Evolutionary conservation across 768 basidiomycete genomes (phyloP).

Genomic region (Russula dissimulans): DNA sequence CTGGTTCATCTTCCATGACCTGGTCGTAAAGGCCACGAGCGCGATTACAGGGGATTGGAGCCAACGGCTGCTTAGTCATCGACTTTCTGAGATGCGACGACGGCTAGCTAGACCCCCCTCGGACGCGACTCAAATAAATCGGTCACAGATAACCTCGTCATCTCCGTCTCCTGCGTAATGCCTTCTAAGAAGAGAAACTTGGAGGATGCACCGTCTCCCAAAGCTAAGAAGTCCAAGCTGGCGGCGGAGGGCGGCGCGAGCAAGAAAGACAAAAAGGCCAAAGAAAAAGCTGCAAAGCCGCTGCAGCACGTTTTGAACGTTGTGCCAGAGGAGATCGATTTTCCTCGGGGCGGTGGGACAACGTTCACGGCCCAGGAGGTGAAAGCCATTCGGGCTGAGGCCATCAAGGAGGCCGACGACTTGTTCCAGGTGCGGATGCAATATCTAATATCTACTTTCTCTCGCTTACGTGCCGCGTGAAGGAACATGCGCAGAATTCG

Average conservation of each 20-base stretch:
- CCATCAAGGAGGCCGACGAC: conserved; percentile 73
- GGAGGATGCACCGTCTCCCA: conserved; percentile 45
- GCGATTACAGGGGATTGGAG: too few species aligned
- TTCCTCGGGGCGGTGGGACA: conserved; percentile 92
- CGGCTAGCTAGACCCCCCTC: too few species aligned
- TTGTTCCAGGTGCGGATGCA: conserved; percentile 50
- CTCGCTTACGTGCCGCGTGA: not conserved
- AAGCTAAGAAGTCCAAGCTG: conserved; percentile 55
- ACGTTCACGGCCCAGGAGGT: conserved; percentile 82
- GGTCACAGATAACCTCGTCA: too few species aligned
- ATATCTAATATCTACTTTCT: not conserved
- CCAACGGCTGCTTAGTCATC: too few species aligned
- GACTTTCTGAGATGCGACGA: too few species aligned
- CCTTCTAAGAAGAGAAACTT: conserved; percentile 51
- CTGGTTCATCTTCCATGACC: conserved; percentile 58
- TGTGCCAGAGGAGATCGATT: conserved; percentile 70
- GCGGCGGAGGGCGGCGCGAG: conserved; percentile 20
- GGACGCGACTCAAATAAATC: not conserved
- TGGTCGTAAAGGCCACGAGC: too few species aligned
- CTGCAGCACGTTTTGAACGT: conserved; percentile 31
- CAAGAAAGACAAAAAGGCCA: conserved; percentile 23
- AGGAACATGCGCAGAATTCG: conserved; percentile 28
- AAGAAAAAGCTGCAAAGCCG: conserved; percentile 23
- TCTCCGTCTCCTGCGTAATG: conserved; percentile 23
- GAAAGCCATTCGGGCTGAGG: conserved; percentile 78